A percentile compares a stretch with the other conserved stretches of the same genome.
Conservation (phyloP, 306 rosid genomes). For the Quercus robur region DNA sequence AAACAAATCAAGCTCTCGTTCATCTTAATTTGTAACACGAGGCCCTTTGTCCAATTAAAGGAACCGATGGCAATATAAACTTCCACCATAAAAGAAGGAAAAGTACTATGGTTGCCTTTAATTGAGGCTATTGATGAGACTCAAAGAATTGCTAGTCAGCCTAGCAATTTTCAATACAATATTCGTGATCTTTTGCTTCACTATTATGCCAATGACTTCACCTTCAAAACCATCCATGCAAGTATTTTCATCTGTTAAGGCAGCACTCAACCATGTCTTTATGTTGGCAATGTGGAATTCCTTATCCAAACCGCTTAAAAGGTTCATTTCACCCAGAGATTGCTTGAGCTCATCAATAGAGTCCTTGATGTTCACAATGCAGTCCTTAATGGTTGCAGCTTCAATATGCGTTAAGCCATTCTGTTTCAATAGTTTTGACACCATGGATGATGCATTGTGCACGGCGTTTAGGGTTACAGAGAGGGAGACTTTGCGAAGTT, state of each 20-base stretch:
- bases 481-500: constrained; percentile 28
- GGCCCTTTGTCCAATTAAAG: too few species aligned
- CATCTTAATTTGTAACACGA: too few species aligned
- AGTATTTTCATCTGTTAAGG: constrained; percentile 32
- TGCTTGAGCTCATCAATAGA: constrained; percentile 19
- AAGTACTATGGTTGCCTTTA: not conserved
- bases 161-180: constrained; percentile 1
- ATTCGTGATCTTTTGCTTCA: constrained; percentile 24
- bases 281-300: constrained; percentile 25
- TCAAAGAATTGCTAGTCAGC: constrained; percentile 30
- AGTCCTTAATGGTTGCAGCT: constrained; percentile 21
- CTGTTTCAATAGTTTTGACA: constrained; percentile 6
- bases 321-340: constrained; percentile 7
- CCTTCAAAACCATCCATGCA: constrained; percentile 44
- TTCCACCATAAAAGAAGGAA: too few species aligned
- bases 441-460: not conserved
- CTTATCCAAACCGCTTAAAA: constrained; percentile 17
- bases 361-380: constrained; percentile 25
- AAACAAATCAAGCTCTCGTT: too few species aligned
- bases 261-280: constrained; percentile 55
- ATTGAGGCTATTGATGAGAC: constrained; percentile 6
- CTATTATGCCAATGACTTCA: not conserved
- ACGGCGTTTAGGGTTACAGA: constrained; percentile 24
- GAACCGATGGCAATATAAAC: too few species aligned
- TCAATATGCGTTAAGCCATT: constrained; percentile 27